These are phyloP conservation scores for Chlorella variabilis DNA, from an alignment of 163 green algal genomes.

Conservation along the genomic window DNA sequence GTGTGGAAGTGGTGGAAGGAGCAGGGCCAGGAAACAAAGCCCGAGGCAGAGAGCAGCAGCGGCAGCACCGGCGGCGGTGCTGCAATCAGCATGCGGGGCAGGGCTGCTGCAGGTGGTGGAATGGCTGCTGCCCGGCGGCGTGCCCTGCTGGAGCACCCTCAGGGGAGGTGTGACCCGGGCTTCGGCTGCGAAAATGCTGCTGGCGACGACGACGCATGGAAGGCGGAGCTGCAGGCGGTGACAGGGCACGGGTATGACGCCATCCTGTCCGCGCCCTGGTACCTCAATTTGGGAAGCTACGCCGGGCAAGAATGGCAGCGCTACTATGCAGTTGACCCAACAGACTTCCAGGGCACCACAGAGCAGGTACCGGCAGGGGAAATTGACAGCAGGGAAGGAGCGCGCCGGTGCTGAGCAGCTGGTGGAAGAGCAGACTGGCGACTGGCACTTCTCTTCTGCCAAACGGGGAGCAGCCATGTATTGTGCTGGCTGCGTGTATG, in stretches of 20 bases:
- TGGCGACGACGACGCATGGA: conserved; percentile 10
- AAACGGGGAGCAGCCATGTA: no score
- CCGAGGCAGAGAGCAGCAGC: background rate
- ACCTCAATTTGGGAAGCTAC: conserved; percentile 50
- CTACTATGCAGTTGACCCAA: conserved; percentile 58
- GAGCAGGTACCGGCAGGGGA: conserved; percentile 28
- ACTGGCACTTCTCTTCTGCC: no score
- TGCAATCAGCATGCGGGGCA: background rate
- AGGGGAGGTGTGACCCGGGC: background rate
- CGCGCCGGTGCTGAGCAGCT: no score
- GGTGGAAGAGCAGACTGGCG: no score
- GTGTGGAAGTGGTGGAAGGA: conserved; percentile 68
- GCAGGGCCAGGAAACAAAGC: background rate
- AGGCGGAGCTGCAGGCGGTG: conserved; percentile 22
- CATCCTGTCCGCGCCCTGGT: conserved; percentile 59
- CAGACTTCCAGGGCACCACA: conserved; percentile 34
- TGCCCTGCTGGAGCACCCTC: background rate
- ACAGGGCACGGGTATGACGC: conserved; percentile 51
- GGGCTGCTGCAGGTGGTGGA: background rate
- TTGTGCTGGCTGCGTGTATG: no score
- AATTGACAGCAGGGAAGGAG: no score
- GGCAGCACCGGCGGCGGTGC: background rate
- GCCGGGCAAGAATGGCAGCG: conserved; percentile 52
- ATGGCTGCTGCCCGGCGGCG: background rate
- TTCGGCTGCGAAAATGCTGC: background rate